Conservation (phyloP, 1,284 basidiomycete species). For the Peniophora sp. region DNA sequence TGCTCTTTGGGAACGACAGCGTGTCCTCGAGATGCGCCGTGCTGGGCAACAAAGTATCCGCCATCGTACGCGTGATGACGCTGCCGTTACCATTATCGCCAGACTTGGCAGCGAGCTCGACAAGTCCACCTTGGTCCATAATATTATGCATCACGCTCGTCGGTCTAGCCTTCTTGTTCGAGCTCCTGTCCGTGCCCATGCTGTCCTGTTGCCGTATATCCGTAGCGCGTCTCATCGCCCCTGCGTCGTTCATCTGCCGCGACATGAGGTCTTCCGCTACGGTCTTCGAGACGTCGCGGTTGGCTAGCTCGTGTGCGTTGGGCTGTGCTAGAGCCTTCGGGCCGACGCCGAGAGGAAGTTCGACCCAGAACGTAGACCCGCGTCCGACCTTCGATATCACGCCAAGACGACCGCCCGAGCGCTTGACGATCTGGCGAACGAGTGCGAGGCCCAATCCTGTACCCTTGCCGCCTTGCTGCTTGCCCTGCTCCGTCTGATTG, state of each 20-base stretch:
- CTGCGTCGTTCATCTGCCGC: background rate
- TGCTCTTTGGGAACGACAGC: slow-evolving; percentile 30
- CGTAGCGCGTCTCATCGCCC: slow-evolving; percentile 1
- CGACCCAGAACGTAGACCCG: slow-evolving; percentile 77
- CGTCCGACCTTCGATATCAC: slow-evolving; percentile 51
- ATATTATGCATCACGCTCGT: slow-evolving; percentile 52
- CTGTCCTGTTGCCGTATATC: slow-evolving; percentile 8
- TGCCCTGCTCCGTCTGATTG: slow-evolving; percentile 75
- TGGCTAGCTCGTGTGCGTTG: background rate
- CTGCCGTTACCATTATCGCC: slow-evolving; percentile 25
- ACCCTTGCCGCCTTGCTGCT: slow-evolving; percentile 83
- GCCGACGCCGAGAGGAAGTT: slow-evolving; percentile 47
- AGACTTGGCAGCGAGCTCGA: slow-evolving; percentile 47
- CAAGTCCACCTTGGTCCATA: slow-evolving; percentile 67
- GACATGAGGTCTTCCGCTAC: slow-evolving; percentile 3
- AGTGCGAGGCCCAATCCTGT: slow-evolving; percentile 84
- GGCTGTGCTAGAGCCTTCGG: slow-evolving; percentile 19
- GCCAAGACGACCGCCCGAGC: slow-evolving; percentile 77
- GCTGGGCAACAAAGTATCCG: slow-evolving; percentile 33
- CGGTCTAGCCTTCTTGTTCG: slow-evolving; percentile 18
- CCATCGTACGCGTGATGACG: slow-evolving; percentile 37
- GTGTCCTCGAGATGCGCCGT: slow-evolving; percentile 30
- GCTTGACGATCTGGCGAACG: slow-evolving; percentile 84
- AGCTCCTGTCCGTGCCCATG: background rate
- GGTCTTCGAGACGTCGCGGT: background rate